phyloP scores from a whole-genome alignment of 208 protist genomes.

The Acanthamoeba culbertsoni region DNA sequence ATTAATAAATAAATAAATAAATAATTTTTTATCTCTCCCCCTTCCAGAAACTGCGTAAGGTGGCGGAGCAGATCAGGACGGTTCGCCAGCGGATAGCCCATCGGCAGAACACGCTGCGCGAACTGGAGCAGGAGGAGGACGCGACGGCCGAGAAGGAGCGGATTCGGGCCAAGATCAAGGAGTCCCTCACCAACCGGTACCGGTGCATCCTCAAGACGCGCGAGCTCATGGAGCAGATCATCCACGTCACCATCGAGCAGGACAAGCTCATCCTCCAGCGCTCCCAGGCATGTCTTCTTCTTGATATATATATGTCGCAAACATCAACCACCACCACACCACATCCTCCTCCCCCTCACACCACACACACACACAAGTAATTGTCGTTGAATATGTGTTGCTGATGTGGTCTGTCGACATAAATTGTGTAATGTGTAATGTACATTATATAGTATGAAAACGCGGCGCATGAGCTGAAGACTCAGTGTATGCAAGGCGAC shows the following conservation, averaged over 20 bases:
- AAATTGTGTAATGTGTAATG: too few relatives aligned
- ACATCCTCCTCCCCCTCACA: too few relatives aligned
- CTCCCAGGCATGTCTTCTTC: background rate
- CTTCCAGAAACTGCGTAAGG: background rate
- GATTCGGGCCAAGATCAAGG: conserved; percentile 38
- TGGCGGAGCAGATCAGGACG: conserved; percentile 4
- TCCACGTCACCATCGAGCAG: background rate
- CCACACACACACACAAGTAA: too few relatives aligned
- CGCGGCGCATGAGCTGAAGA: background rate
- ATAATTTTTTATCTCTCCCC: background rate
- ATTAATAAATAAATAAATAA: background rate
- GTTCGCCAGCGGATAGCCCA: background rate
- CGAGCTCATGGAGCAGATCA: conserved; percentile 16
- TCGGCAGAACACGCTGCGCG: conserved; percentile 24
- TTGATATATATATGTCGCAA: background rate
- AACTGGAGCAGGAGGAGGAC: conserved; percentile 53
- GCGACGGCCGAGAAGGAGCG: background rate
- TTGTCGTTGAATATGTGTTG: background rate
- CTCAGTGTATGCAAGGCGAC: conserved; percentile 23
- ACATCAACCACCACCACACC: too few relatives aligned
- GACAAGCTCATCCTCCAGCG: conserved; percentile 41
- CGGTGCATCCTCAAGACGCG: conserved; percentile 2
- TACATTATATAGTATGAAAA: background rate
- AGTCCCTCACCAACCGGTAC: background rate
- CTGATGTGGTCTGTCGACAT: background rate